Evolutionary conservation across 345 rosid genomes (phyloP), one percentile per base, ranked within the genome.

Genomic region (Dipteronia sinensis): DNA sequence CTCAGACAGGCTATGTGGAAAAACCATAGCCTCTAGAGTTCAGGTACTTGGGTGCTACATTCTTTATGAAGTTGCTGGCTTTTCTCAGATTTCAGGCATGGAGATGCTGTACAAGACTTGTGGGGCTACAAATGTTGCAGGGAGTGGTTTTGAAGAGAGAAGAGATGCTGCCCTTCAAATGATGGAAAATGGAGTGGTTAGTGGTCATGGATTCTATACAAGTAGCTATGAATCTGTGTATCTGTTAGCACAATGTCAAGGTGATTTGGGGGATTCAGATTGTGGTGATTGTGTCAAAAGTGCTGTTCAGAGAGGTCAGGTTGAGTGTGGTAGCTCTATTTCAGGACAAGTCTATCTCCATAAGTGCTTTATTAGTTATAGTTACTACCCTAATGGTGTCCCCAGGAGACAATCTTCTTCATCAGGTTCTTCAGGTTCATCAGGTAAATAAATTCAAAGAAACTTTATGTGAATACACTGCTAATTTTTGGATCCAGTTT

Each of bases 201-300:
- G 84, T 47, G 86, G 90, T 6, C 95, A 91, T 77, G 98, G 98
- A 0, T 96, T 87, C 84, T 96, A 82, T 64, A 83, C 95, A 0
- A 83, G 92, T 3, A 94, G 86, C 73, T 92, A 91, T 78, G 86
- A 94, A 74, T 83, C 90, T 4, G 80, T 96, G 71, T 90, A 86
- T 80, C 79, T 94, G 10, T 83, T 96, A 82, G 99, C 93, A 40
- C 99, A 96, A 77, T 96, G 99, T 82, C 94, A 96, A 79, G 99
- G 99, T 3, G 98, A 94, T 76, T 79, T 96, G 16, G 99, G 98
- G 47, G 98, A 91, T 84, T 88, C 98, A 0, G 99, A 96, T 85
- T 96, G 99, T 78, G 95, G 88, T 6, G 89, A 81, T 3, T 96
- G 99, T 82, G 84, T 92, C 16, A 92, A 88, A 73, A 88, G 69